Evolutionary conservation across 305 asterid species (phyloP).

Genomic region (Fraxinus angustifolia): DNA sequence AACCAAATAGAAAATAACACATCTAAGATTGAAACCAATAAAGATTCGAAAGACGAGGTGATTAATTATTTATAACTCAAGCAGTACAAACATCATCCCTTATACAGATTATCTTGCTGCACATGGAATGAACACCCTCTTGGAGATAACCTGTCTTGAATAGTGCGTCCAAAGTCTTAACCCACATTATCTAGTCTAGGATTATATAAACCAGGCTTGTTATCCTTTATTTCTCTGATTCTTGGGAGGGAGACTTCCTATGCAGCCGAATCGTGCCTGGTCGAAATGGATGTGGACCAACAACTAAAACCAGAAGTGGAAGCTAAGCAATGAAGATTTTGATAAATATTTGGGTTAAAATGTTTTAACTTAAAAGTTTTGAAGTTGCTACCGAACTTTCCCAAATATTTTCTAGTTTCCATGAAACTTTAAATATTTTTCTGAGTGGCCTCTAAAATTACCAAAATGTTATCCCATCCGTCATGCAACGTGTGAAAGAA

Average conservation of each 20-base stretch:
- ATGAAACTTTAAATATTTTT: too few species aligned
- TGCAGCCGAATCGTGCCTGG: not conserved
- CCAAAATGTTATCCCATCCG: too few species aligned
- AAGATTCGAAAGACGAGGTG: not conserved
- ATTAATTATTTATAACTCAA: not conserved
- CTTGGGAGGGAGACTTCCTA: not conserved
- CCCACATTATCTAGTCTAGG: not conserved
- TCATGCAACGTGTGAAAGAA: too few species aligned
- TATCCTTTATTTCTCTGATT: not conserved
- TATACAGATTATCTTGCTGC: not conserved
- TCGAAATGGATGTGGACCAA: not conserved
- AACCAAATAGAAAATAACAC: slow-evolving; percentile 13
- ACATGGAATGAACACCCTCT: not conserved
- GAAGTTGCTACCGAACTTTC: too few species aligned
- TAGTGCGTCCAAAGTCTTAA: not conserved
- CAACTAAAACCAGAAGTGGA: not conserved
- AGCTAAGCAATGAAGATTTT: not conserved
- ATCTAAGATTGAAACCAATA: not conserved
- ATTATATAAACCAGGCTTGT: not conserved
- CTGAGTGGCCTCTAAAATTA: too few species aligned
- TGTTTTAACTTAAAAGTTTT: too few species aligned
- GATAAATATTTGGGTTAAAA: not conserved
- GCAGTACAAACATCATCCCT: not conserved
- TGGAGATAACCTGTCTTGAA: not conserved
- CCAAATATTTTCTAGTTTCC: too few species aligned